phyloP scores from a whole-genome alignment of 257 asterid species.

The Nemophila menziesii region DNA sequence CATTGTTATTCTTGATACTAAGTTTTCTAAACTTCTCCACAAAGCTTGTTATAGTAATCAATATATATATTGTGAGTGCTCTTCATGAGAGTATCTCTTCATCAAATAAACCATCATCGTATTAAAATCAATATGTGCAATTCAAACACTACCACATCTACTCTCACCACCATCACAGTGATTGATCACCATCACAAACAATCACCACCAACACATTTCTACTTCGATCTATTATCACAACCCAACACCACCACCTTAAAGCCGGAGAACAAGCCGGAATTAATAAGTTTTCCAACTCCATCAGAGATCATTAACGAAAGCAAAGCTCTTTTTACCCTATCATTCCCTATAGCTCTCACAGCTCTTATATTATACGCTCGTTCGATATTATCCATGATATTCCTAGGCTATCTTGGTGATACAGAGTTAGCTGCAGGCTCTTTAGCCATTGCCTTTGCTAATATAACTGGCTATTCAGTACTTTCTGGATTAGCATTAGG shows the following conservation, averaged over 20 bases:
- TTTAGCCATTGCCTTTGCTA: constrained; percentile 68
- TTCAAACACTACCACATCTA: constrained; percentile 25
- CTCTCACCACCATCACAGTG: constrained; percentile 24
- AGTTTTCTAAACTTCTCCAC: too few species aligned
- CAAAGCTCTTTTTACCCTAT: constrained; percentile 36
- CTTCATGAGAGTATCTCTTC: constrained; percentile 25
- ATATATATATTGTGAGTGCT: constrained; percentile 12
- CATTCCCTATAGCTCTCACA: constrained; percentile 64
- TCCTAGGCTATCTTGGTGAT: constrained; percentile 62
- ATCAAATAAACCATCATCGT: background rate
- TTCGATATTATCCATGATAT: constrained; percentile 62
- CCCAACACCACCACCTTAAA: constrained; percentile 15
- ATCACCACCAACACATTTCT: constrained; percentile 30
- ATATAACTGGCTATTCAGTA: constrained; percentile 58
- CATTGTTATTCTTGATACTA: too few species aligned
- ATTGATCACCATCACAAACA: constrained; percentile 23
- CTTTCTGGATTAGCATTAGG: constrained; percentile 67
- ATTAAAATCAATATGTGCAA: constrained; percentile 38
- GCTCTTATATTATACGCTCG: constrained; percentile 57
- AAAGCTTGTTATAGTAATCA: background rate
- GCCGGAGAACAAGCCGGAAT: constrained; percentile 8
- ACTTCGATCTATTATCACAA: constrained; percentile 29
- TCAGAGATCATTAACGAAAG: constrained; percentile 30
- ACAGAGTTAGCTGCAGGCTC: constrained; percentile 62
- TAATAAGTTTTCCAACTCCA: constrained; percentile 12